Evolutionary conservation across 441 rosid genomes (phyloP), one percentile per base, ranked within the genome.

Genomic region (Corymbia calophylla): DNA sequence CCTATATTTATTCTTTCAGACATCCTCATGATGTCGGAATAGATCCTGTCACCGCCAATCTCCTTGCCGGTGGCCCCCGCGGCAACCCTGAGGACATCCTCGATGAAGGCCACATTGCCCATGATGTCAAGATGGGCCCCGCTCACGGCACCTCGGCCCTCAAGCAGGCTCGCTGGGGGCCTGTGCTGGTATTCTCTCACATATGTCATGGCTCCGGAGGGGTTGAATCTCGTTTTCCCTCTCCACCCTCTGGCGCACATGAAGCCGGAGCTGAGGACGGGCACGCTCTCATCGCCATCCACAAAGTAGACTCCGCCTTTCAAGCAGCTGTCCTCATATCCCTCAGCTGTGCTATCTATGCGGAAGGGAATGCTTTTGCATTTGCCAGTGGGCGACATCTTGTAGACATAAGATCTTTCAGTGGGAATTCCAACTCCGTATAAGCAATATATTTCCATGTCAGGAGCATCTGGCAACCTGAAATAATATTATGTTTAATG

Each of bases 191-290:
- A 95, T 91, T 96, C 98, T 90, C 96, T 91, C 18, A 93, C 47
- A 32, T 91, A 93, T 2, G 95, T 93, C 0, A 55, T 86, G 51
- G 89, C 91, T 35, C 95, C 94, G 0, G 95, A 94, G 1, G 97
- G 98, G 86, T 96, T 96, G 92, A 94, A 96, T 88, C 96, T 91
- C 11, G 97, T 94, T 90, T 88, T 94, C 15, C 98, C 97, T 90
- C 93, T 91, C 97, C 97, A 96, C 5, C 94, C 97, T 91, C 93
- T 96, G 7, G 95, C 95, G 29, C 96, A 95, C 98, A 95, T 96
- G 92, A 93, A 96, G 17, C 97, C 97, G 1, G 97, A 92, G 56
- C 97, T 95, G 27, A 94, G 81, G 32, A 94, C 94, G 0, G 97
- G 97, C 9, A 95, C 94, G 19, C 92, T 95, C 84, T 91, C 96